Evolutionary conservation across 2,329 filamentous ascomycete species (phyloP), one percentile per base, ranked within the genome.

Genomic region (Penicillium janthinellum): DNA sequence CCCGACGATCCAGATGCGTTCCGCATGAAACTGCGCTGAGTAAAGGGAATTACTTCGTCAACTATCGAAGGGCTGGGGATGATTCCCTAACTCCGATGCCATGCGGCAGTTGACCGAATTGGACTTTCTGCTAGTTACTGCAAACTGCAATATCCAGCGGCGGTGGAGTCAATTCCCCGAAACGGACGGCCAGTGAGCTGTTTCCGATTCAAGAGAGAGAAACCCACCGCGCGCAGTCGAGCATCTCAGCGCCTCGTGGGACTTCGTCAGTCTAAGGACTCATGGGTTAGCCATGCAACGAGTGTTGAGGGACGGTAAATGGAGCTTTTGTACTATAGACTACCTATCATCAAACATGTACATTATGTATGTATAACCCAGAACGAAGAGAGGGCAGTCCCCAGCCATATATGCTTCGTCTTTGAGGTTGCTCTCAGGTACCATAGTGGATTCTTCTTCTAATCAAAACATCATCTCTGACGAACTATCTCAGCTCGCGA

Each of bases 1-100:
- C 56, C 56, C 25, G 50, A 57, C 20, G 48, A 35, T 11, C 17
- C 51, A 6, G 64, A 66, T 48, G 57, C 64, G 4, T 66, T 64
- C 55, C 56, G 44, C 17, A 20, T 60, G 35, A 66, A 65, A 37
- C 17, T 66, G 41, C 55, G 56, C 17, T 65, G 61, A 66, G 56
- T 20, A 41, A 8, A 4, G 14, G 1, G 25, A 31, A 28, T 31
- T 11, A 7, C 15, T 22, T 39, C 20, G 14, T 10, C 22, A 45
- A 31, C 15, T 15, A 47, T n/a, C 14, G 15, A 47, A 47, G 14
- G 15, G 42, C 22, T 25, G 42, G 42, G 5, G 2, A n/a, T 15
- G 6, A n/a, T 31, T 31, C 31, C 31, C 31, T 31, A 31, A 10
- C 31, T 31, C 31, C 31, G 8, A 6, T 31, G 31, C 7, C 7